Percentiles rank a stretch among this genome's conserved stretches.
These are phyloP conservation scores for Malus domestica DNA, from an alignment of 306 rosid species.

Conservation along the genomic window DNA sequence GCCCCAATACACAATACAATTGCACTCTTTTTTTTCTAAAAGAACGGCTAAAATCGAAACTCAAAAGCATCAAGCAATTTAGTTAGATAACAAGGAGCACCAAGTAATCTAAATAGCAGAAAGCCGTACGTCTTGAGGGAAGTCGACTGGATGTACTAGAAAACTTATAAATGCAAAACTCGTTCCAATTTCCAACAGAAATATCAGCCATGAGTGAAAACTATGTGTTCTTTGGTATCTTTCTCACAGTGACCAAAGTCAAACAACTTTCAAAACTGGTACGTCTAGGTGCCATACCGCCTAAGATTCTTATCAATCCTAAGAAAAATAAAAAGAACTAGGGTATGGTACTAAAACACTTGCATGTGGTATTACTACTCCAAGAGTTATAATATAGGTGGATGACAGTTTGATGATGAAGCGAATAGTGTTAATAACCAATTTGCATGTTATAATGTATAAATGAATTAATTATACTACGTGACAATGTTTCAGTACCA, in stretches of 20 bases:
- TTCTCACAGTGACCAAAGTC: neutral
- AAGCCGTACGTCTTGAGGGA: neutral
- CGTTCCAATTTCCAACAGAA: neutral
- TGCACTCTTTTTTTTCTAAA: neutral
- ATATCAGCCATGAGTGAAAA: neutral
- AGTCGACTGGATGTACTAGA: too few relatives aligned
- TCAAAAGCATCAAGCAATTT: conserved; percentile 12
- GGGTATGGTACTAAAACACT: too few relatives aligned
- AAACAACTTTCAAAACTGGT: neutral
- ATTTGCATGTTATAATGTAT: neutral
- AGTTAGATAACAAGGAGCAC: neutral
- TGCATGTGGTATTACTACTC: too few relatives aligned
- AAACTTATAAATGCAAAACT: neutral
- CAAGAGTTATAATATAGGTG: too few relatives aligned
- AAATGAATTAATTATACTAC: too few relatives aligned
- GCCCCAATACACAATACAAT: too few relatives aligned
- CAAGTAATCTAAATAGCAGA: neutral
- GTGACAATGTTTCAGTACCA: too few relatives aligned
- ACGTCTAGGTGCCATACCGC: neutral
- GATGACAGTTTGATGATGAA: neutral
- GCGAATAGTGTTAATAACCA: neutral
- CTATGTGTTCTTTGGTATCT: neutral
- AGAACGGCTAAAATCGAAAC: neutral
- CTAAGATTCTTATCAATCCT: neutral
- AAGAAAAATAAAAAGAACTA: neutral